phyloP scores from a whole-genome alignment of 331 rosid species.

The Prunus yedoensis region DNA sequence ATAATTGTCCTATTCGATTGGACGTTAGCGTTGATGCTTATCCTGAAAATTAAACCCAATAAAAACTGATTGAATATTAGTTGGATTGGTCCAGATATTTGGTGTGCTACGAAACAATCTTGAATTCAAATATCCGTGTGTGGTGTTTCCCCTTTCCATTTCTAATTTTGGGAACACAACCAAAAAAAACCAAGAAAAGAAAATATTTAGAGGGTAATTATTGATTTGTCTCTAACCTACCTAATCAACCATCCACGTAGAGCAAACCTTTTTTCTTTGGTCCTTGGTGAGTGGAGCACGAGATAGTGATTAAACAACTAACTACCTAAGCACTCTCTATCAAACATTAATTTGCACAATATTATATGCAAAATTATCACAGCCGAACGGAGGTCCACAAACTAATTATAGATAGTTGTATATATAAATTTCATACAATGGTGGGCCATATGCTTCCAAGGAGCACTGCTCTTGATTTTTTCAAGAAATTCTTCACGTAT shows the following conservation, averaged over 20 bases:
- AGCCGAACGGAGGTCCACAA: not conserved
- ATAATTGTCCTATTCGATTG: constrained; percentile 33
- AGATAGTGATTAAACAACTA: no score
- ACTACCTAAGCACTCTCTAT: not conserved
- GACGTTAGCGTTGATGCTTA: not conserved
- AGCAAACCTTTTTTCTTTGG: not conserved
- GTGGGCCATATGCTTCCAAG: not conserved
- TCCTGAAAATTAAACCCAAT: not conserved
- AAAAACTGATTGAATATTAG: no score
- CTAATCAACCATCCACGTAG: not conserved
- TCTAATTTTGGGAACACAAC: no score
- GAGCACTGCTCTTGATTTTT: constrained; percentile 1
- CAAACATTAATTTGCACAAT: not conserved
- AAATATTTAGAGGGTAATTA: not conserved
- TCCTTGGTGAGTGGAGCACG: no score
- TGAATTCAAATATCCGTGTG: no score
- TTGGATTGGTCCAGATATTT: no score
- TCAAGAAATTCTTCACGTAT: not conserved
- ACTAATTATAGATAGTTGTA: not conserved
- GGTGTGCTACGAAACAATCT: no score
- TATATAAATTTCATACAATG: not conserved
- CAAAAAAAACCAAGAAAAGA: not conserved
- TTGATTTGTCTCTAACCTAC: not conserved
- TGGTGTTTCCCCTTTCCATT: no score
- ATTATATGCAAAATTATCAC: not conserved